Evolutionary conservation across 2,329 filamentous ascomycete genomes (phyloP), one percentile per base, ranked within the genome.

Genomic region (Aspergillus pseudoglaucus): DNA sequence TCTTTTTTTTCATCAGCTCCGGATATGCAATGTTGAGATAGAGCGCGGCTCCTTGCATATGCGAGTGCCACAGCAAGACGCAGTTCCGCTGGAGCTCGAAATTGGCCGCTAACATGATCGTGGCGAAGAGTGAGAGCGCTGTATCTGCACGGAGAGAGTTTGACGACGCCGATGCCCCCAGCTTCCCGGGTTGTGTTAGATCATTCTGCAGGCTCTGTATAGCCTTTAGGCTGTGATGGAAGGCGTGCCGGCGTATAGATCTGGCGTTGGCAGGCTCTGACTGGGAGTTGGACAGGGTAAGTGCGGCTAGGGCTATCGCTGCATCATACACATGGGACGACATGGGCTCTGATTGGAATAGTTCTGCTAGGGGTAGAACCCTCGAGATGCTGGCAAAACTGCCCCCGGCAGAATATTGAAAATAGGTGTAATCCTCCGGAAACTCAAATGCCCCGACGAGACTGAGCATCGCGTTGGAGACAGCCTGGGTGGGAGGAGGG

Each of bases 1-100:
- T 41, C 3, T 42, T 15, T 22, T 32, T 50, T 18, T 50, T 25
- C 42, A 44, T 30, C 14, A 54, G 41, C 5, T 45, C 18, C 22
- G 37, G 42, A 37, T 53, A 42, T 18, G 42, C 44, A 25, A 42
- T 38, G 20, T 41, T 47, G n/a, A 54, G 47, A 27, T 43, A 47
- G n/a, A 35, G 35, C 18, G 47, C 51, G 3, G 53, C 51, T 9
- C 47, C 53, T 6, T 41, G 45, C 45, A 53, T 52, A 17, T 53
- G 53, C 5, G 49, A 51, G n/a, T 40, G 39, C 52, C 52, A 53
- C 6, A 44, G 42, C 6, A 51, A 40, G 9, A 53, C 37, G 17
- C 25, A 52, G 9, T 50, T 47, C 30, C 49, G 45, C 33, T 49
- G 49, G 39, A 53, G 49, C 30, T 53, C 52, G 30, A 52, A 53